Conservation (phyloP, 2,329 filamentous ascomycete species). For the Aspergillus sp. region DNA sequence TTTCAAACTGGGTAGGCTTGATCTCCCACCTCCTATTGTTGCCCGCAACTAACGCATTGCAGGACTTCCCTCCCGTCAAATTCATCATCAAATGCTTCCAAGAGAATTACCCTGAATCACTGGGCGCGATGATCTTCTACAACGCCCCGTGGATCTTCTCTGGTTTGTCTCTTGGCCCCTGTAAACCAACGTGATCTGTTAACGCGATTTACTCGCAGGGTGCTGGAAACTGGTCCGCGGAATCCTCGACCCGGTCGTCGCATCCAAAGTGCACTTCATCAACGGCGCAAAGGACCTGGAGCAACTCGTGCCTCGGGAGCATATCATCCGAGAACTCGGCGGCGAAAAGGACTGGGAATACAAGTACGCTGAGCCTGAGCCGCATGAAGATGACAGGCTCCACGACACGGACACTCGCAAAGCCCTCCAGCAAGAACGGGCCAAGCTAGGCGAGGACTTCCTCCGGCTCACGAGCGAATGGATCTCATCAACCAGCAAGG, state of each 20-base stretch:
- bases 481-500: slow-evolving; percentile 49
- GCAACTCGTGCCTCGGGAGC: slow-evolving; percentile 58
- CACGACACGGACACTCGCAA: slow-evolving; percentile 53
- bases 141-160: slow-evolving; percentile 95
- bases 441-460: slow-evolving; percentile 56
- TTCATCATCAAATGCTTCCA: slow-evolving; percentile 99
- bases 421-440: slow-evolving; percentile 52
- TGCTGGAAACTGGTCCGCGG: slow-evolving; percentile 89
- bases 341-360: slow-evolving; percentile 78
- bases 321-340: slow-evolving; percentile 70
- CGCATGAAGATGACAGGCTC: slow-evolving; percentile 67
- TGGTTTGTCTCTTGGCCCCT: too few species aligned
- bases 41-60: too few species aligned
- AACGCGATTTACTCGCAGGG: slow-evolving; percentile 54
- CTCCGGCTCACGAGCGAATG: slow-evolving; percentile 66
- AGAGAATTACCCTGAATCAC: slow-evolving; percentile 88
- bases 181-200: too few species aligned
- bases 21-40: too few species aligned
- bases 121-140: slow-evolving; percentile 81
- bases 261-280: slow-evolving; percentile 83
- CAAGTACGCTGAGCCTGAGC: slow-evolving; percentile 63
- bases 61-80: slow-evolving; percentile 38
- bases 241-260: slow-evolving; percentile 92
- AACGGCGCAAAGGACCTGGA: slow-evolving; percentile 67
- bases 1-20: slow-evolving; percentile 2